Percentiles rank a stretch among this genome's conserved stretches.
Evolutionary conservation across 2,329 filamentous ascomycete genomes (phyloP).

Genomic region (Rasamsonia emersonii): DNA sequence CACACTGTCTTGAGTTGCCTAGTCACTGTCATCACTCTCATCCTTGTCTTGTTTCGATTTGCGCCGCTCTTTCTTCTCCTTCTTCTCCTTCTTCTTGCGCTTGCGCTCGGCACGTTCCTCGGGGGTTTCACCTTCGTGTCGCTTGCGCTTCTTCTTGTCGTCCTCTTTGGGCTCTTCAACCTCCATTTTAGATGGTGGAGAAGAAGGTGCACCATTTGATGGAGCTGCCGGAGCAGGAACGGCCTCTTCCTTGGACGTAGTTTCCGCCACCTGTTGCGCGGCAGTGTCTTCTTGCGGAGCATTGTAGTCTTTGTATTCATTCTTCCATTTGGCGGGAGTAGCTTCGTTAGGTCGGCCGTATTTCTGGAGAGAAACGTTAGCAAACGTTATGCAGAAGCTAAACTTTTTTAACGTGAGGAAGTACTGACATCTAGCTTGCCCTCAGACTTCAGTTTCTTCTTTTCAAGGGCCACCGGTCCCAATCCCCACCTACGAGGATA

Average conservation of each 20-base stretch:
- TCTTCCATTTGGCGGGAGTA: slow-evolving; percentile 87
- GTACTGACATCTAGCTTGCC: slow-evolving; percentile 77
- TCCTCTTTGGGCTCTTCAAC: slow-evolving; percentile 35
- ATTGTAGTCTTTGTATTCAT: slow-evolving; percentile 85
- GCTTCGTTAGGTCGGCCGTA: slow-evolving; percentile 85
- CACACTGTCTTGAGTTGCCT: slow-evolving; percentile 19
- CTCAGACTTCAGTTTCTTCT: slow-evolving; percentile 99
- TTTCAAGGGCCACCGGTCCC: slow-evolving; percentile 85
- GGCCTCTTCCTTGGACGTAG: slow-evolving; percentile 31
- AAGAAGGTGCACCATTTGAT: slow-evolving; percentile 20
- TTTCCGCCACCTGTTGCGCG: slow-evolving; percentile 39
- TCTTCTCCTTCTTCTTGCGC: slow-evolving; percentile 46
- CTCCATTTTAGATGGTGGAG: slow-evolving; percentile 32
- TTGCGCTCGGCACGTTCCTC: slow-evolving; percentile 43
- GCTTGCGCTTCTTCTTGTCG: slow-evolving; percentile 47
- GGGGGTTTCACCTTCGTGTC: slow-evolving; percentile 46
- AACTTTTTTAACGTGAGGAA: not conserved
- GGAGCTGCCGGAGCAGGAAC: slow-evolving; percentile 18
- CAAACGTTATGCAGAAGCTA: slow-evolving; percentile 3
- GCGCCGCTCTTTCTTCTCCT: slow-evolving; percentile 58
- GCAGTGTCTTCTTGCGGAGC: slow-evolving; percentile 41
- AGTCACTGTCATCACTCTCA: slow-evolving; percentile 50
- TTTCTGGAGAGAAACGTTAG: slow-evolving; percentile 52
- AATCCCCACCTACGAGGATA: slow-evolving; percentile 97
- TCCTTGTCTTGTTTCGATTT: slow-evolving; percentile 76